phyloP scores from a whole-genome alignment of 352 stramenopile genomes.

The Globisporangium emineosum region DNA sequence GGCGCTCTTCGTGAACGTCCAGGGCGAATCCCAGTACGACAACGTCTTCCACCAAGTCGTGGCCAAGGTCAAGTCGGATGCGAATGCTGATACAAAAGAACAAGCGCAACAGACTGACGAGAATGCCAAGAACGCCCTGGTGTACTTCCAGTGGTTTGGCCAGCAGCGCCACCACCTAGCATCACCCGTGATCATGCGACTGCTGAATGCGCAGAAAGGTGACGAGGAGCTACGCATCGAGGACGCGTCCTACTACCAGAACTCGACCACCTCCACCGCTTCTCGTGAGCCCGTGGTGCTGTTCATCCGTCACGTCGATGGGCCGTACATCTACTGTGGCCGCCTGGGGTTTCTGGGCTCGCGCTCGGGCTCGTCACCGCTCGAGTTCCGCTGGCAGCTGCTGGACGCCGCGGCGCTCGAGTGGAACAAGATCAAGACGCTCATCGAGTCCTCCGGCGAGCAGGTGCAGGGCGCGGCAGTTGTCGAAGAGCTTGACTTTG shows the following conservation, averaged over 20 bases:
- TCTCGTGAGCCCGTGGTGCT: constrained; percentile 34
- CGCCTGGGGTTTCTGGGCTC: constrained; percentile 52
- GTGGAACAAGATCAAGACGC: constrained; percentile 26
- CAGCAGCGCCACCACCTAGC: constrained; percentile 28
- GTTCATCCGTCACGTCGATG: constrained; percentile 48
- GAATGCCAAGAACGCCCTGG: background rate
- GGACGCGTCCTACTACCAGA: constrained; percentile 21
- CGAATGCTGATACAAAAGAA: background rate
- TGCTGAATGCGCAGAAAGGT: constrained; percentile 29
- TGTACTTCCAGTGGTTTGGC: constrained; percentile 66
- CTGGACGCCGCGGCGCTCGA: constrained; percentile 33
- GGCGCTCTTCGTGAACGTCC: constrained; percentile 53
- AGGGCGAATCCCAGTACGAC: constrained; percentile 32
- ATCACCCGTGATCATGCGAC: constrained; percentile 28
- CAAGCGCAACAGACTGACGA: background rate
- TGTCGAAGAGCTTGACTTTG: background rate
- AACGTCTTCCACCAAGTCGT: constrained; percentile 45
- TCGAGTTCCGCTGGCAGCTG: constrained; percentile 72
- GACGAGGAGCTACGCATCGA: constrained; percentile 31
- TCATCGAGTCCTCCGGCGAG: constrained; percentile 19
- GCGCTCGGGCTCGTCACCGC: constrained; percentile 21
- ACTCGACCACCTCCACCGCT: background rate
- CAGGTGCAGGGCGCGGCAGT: constrained; percentile 15
- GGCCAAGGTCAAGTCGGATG: background rate
- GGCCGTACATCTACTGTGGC: constrained; percentile 68